Base-by-base conservation (phyloP, 352 stramenopile genomes). In the Phytophthora boehmeriae region DNA sequence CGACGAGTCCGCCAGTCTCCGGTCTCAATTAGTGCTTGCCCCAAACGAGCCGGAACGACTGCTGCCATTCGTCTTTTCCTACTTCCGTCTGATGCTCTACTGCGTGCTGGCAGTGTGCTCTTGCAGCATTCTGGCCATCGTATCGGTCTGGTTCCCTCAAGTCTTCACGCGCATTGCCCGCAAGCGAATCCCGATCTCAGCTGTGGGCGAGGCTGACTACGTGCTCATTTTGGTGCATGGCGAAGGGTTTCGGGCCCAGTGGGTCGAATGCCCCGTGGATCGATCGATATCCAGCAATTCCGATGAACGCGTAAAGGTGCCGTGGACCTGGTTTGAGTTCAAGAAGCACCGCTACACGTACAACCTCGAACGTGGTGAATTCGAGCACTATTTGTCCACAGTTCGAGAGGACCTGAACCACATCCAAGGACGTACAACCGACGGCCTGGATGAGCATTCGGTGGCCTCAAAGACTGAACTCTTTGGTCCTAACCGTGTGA, bases 281-380 rank as follows among this genome's bases (percentile, higher is more conserved):
- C 73, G 53, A 51, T 54, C 53, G 44, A 64, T 4, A 48, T 52
- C 42, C 13, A 46, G 38, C 23, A 34, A 17, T 8, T 23, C n/a
- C 23, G 38, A 76, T 8, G 52, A 74, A 10, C 46, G 57, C 11
- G 27, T 52, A 10, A 80, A 78, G 35, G 58, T 75, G 16, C 59
- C 59, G 34, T 73, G 62, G 47, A 34, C 80, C 28, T 89, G 74
- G 75, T 88, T 90, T 60, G 80, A 85, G 63, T 90, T 86, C 63
- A 88, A 86, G 70, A 83, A 80, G 54, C 71, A 88, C 27, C 78
- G 80, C 3, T 90, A 90, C 56, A 65, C 78, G n/a, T 88, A 73
- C 68, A 73, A 80, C 54, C 56, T 76, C 42, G 63, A 83, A 23
- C 75, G 73, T 17, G 60, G 68, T 20, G 64, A 79, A 23, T 90